Conservation (phyloP, 129 eudicot species). For the Deinandra increscens region DNA sequence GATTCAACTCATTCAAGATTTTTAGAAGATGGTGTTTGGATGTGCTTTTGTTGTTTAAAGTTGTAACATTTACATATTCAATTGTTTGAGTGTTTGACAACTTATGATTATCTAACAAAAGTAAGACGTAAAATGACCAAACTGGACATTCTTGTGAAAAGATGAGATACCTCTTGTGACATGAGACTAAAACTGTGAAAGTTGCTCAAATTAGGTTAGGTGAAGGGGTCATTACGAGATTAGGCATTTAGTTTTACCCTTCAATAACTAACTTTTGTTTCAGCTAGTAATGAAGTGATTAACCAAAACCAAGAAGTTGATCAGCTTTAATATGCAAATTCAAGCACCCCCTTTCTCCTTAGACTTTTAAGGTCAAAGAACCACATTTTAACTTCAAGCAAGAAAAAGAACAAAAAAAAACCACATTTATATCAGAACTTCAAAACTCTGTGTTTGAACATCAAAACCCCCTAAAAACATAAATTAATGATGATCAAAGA, state of each 20-base stretch:
- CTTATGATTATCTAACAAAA: not conserved
- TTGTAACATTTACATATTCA: not conserved
- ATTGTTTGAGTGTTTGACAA: not conserved
- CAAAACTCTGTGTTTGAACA: not conserved
- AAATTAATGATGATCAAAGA: not conserved
- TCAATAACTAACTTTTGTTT: not conserved
- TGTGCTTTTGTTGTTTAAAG: not conserved
- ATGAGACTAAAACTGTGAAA: too few species aligned
- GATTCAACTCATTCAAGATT: too few species aligned
- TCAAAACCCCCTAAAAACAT: not conserved
- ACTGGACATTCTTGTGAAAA: not conserved
- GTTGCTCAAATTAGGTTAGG: not conserved
- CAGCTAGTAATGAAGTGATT: not conserved
- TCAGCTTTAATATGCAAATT: not conserved
- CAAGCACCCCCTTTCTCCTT: not conserved
- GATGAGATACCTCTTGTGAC: not conserved
- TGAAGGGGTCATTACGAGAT: not conserved
- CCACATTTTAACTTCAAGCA: slow-evolving; percentile 12
- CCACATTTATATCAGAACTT: not conserved
- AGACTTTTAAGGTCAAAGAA: too few species aligned
- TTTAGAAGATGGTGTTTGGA: too few species aligned
- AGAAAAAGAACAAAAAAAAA: not conserved
- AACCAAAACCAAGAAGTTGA: not conserved
- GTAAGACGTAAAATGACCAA: not conserved
- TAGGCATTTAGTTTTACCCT: not conserved